phyloP scores from a whole-genome alignment of 2,329 filamentous ascomycete species.

The Plenodomus lindquistii region DNA sequence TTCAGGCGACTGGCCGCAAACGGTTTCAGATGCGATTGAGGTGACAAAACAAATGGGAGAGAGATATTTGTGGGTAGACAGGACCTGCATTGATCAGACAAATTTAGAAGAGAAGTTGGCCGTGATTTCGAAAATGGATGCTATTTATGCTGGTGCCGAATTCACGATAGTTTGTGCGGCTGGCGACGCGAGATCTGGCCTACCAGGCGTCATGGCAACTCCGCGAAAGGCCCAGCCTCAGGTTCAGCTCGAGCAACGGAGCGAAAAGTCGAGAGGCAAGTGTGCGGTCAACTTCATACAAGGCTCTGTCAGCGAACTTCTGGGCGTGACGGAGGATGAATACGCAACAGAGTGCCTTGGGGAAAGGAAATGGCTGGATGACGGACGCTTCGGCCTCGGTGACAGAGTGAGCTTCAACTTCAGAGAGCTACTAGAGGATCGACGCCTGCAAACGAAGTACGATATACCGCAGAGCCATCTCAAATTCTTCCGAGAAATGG shows the following conservation, averaged over 20 bases:
- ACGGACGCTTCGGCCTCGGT: constrained; percentile 1
- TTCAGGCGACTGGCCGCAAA: constrained; percentile 8
- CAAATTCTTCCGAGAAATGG: background rate
- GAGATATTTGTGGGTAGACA: constrained; percentile 14
- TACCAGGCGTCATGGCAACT: constrained; percentile 1
- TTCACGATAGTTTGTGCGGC: constrained; percentile 18
- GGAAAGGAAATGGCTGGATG: constrained; percentile 1
- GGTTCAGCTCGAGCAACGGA: background rate
- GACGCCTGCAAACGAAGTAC: background rate
- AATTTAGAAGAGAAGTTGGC: constrained; percentile 4
- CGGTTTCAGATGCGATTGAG: constrained; percentile 15
- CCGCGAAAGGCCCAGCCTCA: background rate
- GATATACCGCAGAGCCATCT: background rate
- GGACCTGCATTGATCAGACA: constrained; percentile 17
- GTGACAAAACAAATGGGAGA: constrained; percentile 9
- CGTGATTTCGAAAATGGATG: constrained; percentile 14
- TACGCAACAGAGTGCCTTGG: background rate
- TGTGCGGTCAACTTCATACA: background rate
- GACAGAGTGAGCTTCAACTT: constrained; percentile 1
- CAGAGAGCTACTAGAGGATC: background rate
- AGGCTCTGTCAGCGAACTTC: background rate
- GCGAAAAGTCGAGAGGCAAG: constrained; percentile 1
- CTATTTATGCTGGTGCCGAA: constrained; percentile 15
- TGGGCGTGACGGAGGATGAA: constrained; percentile 2
- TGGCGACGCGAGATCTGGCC: constrained; percentile 3